These are phyloP conservation scores for Fusarium ramigenum DNA, from an alignment of 2,329 filamentous ascomycete species.

Conservation along the genomic window DNA sequence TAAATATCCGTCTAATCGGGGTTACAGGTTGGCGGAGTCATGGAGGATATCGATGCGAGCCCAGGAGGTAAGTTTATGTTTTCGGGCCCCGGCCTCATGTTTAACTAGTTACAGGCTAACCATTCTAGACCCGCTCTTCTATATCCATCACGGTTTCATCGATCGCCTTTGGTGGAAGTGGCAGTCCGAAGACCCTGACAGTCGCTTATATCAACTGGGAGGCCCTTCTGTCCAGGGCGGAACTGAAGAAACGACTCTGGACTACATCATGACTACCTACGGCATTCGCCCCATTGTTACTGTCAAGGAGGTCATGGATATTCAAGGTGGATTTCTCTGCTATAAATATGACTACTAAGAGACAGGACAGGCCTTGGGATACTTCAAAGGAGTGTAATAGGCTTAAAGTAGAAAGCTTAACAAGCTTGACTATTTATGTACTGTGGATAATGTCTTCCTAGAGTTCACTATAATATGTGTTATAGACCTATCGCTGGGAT, in stretches of 20 bases:
- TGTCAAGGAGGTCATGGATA: neutral
- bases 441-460: too few relatives aligned
- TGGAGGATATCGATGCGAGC: neutral
- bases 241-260: neutral
- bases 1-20: neutral
- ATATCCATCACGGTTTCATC: neutral
- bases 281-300: neutral
- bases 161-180: neutral
- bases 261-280: neutral
- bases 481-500: too few relatives aligned
- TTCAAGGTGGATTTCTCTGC: neutral
- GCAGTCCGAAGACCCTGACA: neutral
- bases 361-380: too few relatives aligned
- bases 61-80: neutral
- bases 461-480: too few relatives aligned
- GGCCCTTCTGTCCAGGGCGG: neutral
- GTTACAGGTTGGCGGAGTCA: neutral
- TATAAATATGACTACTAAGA: neutral
- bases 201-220: neutral
- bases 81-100: neutral
- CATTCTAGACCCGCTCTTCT: neutral
- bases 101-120: neutral
- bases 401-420: too few relatives aligned
- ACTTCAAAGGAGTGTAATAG: too few relatives aligned
- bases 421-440: too few relatives aligned